A percentile compares a stretch with the other conserved stretches of the same genome.
These are phyloP conservation scores for Castanea mollissima DNA, from an alignment of 306 rosid species.

Conservation along the genomic window DNA sequence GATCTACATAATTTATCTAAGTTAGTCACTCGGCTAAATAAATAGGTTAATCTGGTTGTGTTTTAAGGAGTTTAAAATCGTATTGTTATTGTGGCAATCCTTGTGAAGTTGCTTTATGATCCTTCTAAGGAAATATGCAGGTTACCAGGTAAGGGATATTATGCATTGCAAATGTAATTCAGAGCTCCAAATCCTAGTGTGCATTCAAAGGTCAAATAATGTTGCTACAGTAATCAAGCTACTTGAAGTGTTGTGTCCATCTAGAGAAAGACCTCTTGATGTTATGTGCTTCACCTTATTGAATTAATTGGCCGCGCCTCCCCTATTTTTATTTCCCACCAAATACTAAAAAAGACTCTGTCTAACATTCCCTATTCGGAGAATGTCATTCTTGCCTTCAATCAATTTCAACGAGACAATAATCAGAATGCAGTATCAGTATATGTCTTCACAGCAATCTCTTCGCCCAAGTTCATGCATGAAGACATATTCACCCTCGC, in stretches of 20 bases:
- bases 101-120: constrained; percentile 39
- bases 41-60: too few relatives aligned
- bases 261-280: constrained; percentile 21
- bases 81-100: constrained; percentile 25
- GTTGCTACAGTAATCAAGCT: constrained; percentile 26
- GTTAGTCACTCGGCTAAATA: too few relatives aligned
- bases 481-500: constrained; percentile 53
- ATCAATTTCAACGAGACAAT: constrained; percentile 26
- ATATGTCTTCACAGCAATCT: constrained; percentile 43
- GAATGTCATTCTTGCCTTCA: constrained; percentile 38
- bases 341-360: constrained; percentile 14
- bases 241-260: constrained; percentile 38
- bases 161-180: constrained; percentile 16
- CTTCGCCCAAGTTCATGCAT: constrained; percentile 38
- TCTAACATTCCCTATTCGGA: constrained; percentile 41
- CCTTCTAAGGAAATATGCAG: constrained; percentile 53
- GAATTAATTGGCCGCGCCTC: constrained; percentile 44
- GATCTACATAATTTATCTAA: too few relatives aligned
- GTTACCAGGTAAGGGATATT: constrained; percentile 44
- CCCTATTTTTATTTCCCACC: constrained; percentile 45
- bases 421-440: constrained; percentile 1
- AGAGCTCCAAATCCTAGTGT: constrained; percentile 26
- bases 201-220: constrained; percentile 41
- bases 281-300: constrained; percentile 52
- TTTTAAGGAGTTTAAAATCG: too few relatives aligned